Percentiles rank a stretch among this genome's conserved stretches.
Evolutionary conservation across 2,329 filamentous ascomycete genomes (phyloP).

Genomic region (Talaromyces rugulosus): DNA sequence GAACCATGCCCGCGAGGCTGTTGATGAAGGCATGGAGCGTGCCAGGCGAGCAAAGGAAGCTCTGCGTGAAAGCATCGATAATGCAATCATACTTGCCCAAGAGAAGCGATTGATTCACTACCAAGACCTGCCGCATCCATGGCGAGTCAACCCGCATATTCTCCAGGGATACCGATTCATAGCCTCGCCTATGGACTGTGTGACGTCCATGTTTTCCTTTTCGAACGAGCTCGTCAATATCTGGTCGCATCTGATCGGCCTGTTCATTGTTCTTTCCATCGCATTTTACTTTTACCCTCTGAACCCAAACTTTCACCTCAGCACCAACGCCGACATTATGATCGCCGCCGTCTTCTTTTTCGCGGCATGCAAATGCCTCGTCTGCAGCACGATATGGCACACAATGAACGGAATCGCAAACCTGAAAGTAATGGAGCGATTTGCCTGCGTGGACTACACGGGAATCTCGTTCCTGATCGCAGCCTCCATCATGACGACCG

Average conservation of each 20-base stretch:
- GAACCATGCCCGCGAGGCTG: conserved; percentile 67
- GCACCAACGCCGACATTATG: conserved; percentile 81
- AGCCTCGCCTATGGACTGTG: conserved; percentile 83
- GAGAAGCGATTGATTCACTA: conserved; percentile 82
- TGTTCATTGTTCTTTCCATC: conserved; percentile 80
- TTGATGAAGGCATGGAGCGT: conserved; percentile 76
- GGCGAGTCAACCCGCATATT: conserved; percentile 95
- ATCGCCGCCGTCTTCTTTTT: conserved; percentile 95
- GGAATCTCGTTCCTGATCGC: conserved; percentile 91
- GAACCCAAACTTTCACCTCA: conserved; percentile 78
- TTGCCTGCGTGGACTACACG: conserved; percentile 97
- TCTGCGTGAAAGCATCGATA: conserved; percentile 78
- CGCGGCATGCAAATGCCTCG: conserved; percentile 87
- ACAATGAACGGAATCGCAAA: conserved; percentile 97
- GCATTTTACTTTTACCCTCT: conserved; percentile 96
- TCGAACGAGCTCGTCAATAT: conserved; percentile 98
- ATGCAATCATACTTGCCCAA: conserved; percentile 68
- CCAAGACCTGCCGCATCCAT: conserved; percentile 83
- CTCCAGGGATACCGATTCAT: conserved; percentile 87
- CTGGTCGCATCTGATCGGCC: conserved; percentile 88
- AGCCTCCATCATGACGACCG: conserved; percentile 94
- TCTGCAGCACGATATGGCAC: conserved; percentile 96
- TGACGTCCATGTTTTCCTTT: conserved; percentile 74
- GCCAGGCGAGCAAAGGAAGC: conserved; percentile 78
- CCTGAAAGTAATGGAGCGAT: conserved; percentile 82